These are phyloP conservation scores for Phytophthora tubulina DNA, from an alignment of 352 stramenopile genomes.

Conservation along the genomic window DNA sequence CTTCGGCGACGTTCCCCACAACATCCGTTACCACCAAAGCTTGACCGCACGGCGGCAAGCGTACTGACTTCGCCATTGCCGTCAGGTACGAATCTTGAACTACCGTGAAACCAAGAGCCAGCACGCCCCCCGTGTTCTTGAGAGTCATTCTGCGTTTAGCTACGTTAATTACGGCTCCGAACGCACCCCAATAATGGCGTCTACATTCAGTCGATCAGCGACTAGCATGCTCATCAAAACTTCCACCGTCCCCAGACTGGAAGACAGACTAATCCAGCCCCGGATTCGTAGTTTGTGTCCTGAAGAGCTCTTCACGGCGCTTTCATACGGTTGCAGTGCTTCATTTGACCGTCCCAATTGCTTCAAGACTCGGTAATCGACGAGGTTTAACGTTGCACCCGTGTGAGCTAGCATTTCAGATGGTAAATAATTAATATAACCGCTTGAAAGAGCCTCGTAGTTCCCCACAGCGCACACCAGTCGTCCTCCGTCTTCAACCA, in stretches of 20 bases:
- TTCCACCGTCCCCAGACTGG: neutral
- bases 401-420: slow-evolving; percentile 12
- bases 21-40: no score
- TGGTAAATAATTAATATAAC: slow-evolving; percentile 15
- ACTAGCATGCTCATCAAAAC: neutral
- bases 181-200: no score
- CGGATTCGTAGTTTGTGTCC: neutral
- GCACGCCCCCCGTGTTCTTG: no score
- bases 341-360: neutral
- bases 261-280: neutral
- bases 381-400: slow-evolving; percentile 1
- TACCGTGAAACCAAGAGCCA: no score
- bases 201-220: neutral
- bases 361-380: slow-evolving; percentile 7
- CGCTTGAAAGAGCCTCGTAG: neutral
- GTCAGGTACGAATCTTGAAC: no score
- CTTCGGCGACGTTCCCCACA: no score
- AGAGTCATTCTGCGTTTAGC: no score
- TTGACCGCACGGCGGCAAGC: no score
- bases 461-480: slow-evolving; percentile 1
- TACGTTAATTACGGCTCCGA: no score
- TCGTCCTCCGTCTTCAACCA: neutral
- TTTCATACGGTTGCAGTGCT: neutral
- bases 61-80: no score
- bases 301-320: neutral